Conservation (phyloP, 2,329 filamentous ascomycete species). For the Penicillium polonicum region DNA sequence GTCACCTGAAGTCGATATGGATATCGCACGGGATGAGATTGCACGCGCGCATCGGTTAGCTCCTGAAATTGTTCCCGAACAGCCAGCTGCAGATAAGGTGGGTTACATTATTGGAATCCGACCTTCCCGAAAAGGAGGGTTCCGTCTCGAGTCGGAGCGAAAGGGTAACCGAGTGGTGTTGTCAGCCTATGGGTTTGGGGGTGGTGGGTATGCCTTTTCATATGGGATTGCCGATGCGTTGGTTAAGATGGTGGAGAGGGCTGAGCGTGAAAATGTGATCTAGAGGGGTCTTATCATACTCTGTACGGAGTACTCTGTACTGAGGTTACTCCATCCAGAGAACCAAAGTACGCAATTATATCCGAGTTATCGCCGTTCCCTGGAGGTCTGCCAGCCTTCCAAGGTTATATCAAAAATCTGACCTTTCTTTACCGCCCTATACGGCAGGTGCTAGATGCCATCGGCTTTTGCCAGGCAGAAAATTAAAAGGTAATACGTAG, state of each 20-base stretch:
- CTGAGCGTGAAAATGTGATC: conserved; percentile 34
- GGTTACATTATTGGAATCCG: conserved; percentile 40
- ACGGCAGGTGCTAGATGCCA: too few relatives aligned
- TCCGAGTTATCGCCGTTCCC: neutral
- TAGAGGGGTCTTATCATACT: neutral
- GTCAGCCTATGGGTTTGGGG: conserved; percentile 41
- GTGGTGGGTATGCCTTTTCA: conserved; percentile 40
- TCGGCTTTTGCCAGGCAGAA: too few relatives aligned
- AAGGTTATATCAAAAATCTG: too few relatives aligned
- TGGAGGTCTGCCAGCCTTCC: too few relatives aligned
- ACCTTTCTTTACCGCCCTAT: too few relatives aligned
- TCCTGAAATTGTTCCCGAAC: conserved; percentile 35
- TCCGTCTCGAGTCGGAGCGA: conserved; percentile 35
- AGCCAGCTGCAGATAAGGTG: conserved; percentile 29
- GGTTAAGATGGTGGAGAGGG: conserved; percentile 36
- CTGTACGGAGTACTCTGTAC: too few relatives aligned
- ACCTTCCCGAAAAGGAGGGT: conserved; percentile 36
- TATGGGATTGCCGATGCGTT: conserved; percentile 39
- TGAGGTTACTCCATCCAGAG: too few relatives aligned
- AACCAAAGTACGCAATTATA: neutral
- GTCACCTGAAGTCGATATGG: conserved; percentile 37
- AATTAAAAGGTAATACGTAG: too few relatives aligned
- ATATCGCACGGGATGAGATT: conserved; percentile 41
- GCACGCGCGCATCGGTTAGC: conserved; percentile 40
- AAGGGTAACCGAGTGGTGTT: conserved; percentile 28